These are phyloP conservation scores for Casaregolazyma lundiana DNA, from an alignment of 1,139 yeast species.

Conservation along the genomic window DNA sequence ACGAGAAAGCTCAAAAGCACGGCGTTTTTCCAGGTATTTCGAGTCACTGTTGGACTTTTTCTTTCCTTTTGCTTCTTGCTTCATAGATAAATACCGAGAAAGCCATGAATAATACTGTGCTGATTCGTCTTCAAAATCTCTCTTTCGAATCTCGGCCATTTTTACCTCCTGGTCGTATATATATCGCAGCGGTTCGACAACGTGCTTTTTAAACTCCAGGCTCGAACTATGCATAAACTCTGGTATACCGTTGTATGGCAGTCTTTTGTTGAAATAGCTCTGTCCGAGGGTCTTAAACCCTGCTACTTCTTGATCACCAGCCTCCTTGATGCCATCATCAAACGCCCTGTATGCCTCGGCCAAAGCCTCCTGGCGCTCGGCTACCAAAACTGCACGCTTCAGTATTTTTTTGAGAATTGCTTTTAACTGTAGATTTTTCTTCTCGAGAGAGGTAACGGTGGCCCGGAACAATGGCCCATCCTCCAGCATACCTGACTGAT, in stretches of 20 bases:
- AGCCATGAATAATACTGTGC: conserved; percentile 74
- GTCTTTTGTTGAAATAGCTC: conserved; percentile 26
- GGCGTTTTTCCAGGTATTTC: conserved; percentile 56
- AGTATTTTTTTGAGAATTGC: conserved; percentile 40
- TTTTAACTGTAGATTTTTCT: conserved; percentile 46
- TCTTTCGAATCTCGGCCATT: conserved; percentile 40
- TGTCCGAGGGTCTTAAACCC: conserved; percentile 31
- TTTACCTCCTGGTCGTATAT: conserved; percentile 41
- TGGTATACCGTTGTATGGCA: conserved; percentile 21
- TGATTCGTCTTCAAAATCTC: conserved; percentile 66
- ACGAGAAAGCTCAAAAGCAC: conserved; percentile 61
- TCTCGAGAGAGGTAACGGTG: conserved; percentile 51
- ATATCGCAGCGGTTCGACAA: conserved; percentile 39
- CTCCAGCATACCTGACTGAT: conserved; percentile 30
- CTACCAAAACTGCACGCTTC: conserved; percentile 34
- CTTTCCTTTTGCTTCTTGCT: conserved; percentile 43
- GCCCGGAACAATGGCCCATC: conserved; percentile 77
- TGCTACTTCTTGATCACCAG: conserved; percentile 17
- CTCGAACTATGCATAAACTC: conserved; percentile 23
- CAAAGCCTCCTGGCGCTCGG: conserved; percentile 35
- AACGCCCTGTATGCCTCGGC: conserved; percentile 35
- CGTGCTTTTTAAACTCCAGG: conserved; percentile 28
- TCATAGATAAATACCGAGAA: conserved; percentile 61
- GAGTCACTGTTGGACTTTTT: conserved; percentile 46
- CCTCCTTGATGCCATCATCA: conserved; percentile 30